phyloP scores from a whole-genome alignment of 2,329 filamentous ascomycete species.

The Xylariaceae sp. region DNA sequence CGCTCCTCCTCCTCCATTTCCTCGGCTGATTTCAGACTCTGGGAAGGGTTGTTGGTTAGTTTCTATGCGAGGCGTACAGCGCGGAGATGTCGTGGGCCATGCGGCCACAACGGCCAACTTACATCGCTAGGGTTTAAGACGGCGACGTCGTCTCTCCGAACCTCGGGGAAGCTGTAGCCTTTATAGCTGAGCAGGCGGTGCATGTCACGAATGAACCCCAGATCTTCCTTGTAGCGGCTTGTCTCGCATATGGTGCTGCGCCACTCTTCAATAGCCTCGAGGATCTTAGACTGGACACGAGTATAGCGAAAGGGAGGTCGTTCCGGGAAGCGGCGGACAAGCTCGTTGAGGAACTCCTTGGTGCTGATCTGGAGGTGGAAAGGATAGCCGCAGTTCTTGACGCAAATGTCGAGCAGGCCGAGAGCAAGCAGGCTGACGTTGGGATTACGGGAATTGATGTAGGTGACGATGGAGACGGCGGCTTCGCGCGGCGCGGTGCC shows the following conservation, averaged over 20 bases:
- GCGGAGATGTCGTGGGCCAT: neutral
- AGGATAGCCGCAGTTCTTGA: conserved; percentile 99
- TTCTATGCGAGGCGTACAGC: neutral
- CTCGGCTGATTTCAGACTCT: conserved; percentile 94
- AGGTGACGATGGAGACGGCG: conserved; percentile 85
- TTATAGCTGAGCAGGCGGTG: conserved; percentile 93
- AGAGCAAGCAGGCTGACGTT: conserved; percentile 90
- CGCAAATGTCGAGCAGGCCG: conserved; percentile 92
- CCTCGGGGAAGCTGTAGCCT: conserved; percentile 91
- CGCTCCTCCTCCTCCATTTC: conserved; percentile 98
- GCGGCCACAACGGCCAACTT: conserved; percentile 39
- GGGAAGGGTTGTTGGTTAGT: conserved; percentile 12
- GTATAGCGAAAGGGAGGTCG: conserved; percentile 81
- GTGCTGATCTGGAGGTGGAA: conserved; percentile 98
- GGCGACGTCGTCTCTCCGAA: conserved; percentile 88
- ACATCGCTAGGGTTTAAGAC: conserved; percentile 96
- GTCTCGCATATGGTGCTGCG: conserved; percentile 97
- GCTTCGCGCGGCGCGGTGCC: conserved; percentile 93
- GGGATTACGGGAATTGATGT: conserved; percentile 94
- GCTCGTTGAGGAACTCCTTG: conserved; percentile 97
- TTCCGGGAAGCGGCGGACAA: conserved; percentile 93
- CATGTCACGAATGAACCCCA: conserved; percentile 97
- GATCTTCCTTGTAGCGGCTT: conserved; percentile 92
- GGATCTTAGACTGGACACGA: conserved; percentile 84
- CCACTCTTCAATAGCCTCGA: conserved; percentile 98